A percentile compares a stretch with the other conserved stretches of the same genome.
These are phyloP conservation scores for Pseudogymnoascus sp. DNA, from an alignment of 2,329 filamentous ascomycete genomes.

Conservation along the genomic window DNA sequence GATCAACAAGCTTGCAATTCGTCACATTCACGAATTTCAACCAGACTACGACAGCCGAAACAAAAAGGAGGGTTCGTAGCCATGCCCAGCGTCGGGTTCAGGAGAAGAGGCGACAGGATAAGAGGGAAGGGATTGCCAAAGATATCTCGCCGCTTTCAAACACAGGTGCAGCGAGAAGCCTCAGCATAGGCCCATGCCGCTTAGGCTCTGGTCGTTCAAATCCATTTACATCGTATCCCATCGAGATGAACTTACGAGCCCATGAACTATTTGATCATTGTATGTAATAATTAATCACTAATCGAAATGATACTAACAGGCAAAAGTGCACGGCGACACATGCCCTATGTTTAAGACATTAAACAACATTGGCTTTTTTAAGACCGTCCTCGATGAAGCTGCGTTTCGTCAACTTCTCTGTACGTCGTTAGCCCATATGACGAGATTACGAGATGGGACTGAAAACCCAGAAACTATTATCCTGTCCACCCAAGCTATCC, in stretches of 20 bases:
- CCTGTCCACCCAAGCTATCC: constrained; percentile 11
- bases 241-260: constrained; percentile 12
- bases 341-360: constrained; percentile 15
- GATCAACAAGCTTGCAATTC: constrained; percentile 4
- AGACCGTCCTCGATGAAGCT: constrained; percentile 10
- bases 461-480: constrained; percentile 11
- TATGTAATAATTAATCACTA: constrained; percentile 4
- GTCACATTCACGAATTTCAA: constrained; percentile 12
- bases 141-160: constrained; percentile 3
- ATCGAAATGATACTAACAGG: neutral
- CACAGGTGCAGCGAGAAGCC: neutral
- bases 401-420: constrained; percentile 13
- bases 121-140: neutral
- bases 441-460: constrained; percentile 3
- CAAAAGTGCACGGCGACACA: constrained; percentile 11
- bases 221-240: constrained; percentile 12
- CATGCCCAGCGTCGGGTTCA: constrained; percentile 12
- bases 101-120: neutral
- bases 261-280: constrained; percentile 13
- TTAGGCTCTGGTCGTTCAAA: constrained; percentile 11
- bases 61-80: constrained; percentile 12
- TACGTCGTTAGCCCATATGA: constrained; percentile 12
- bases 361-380: constrained; percentile 13
- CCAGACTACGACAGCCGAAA: constrained; percentile 7
- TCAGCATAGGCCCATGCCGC: neutral